Percentiles rank a stretch among this genome's conserved stretches.
Evolutionary conservation across 192 early-diverging fungal species (phyloP).

Genomic region (Backusella luteola): DNA sequence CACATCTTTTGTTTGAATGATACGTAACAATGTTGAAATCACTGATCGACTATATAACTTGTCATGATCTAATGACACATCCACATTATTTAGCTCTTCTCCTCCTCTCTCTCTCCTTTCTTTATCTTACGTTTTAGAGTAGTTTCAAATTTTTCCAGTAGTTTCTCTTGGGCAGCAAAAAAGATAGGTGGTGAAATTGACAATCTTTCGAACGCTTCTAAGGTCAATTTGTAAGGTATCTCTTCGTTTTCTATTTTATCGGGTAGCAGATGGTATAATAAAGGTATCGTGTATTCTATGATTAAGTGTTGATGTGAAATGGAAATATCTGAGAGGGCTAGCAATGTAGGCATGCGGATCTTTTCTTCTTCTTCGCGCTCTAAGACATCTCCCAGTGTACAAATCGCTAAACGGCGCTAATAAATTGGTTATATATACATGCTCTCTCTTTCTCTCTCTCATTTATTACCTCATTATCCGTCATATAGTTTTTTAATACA

Average conservation of each 20-base stretch:
- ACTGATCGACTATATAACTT: conserved; percentile 45
- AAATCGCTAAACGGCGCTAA: conserved; percentile 44
- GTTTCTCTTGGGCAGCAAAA: conserved; percentile 35
- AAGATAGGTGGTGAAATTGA: conserved; percentile 46
- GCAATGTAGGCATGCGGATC: conserved; percentile 35
- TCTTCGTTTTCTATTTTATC: background rate
- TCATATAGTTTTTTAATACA: conserved; percentile 55
- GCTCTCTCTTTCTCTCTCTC: background rate
- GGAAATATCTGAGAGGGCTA: conserved; percentile 27
- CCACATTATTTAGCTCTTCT: background rate
- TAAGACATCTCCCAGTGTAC: conserved; percentile 49
- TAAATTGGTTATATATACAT: background rate
- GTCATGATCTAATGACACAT: conserved; percentile 15
- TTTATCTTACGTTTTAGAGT: background rate
- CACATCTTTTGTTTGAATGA: conserved; percentile 39
- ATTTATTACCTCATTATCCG: conserved; percentile 49
- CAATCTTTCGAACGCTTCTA: conserved; percentile 47
- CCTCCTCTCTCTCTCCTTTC: background rate
- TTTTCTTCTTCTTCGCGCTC: conserved; percentile 47
- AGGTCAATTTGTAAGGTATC: conserved; percentile 31
- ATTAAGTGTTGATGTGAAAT: conserved; percentile 41
- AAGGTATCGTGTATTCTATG: conserved; percentile 50
- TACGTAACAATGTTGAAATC: conserved; percentile 40
- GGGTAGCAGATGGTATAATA: conserved; percentile 51
- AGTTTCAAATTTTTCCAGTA: conserved; percentile 52